phyloP scores from a whole-genome alignment of 305 asterid genomes.

The Fraxinus latifolia region DNA sequence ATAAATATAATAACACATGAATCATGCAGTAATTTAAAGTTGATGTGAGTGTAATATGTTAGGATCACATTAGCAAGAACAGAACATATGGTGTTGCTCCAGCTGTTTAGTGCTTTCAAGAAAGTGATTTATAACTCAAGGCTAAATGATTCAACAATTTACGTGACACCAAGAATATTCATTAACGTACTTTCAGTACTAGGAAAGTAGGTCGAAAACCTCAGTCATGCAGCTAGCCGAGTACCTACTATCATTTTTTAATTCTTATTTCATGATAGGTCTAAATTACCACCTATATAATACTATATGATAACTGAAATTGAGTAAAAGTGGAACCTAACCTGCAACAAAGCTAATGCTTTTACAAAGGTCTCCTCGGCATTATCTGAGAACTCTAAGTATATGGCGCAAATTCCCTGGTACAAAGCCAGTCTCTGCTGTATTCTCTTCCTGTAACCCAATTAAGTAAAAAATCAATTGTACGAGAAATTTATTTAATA shows the following conservation, averaged over 20 bases:
- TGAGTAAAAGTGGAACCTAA: constrained; percentile 23
- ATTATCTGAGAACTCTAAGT: constrained; percentile 79
- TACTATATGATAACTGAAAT: neutral
- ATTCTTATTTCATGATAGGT: constrained; percentile 3
- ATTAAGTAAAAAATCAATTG: neutral
- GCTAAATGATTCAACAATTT: neutral
- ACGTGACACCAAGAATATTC: neutral
- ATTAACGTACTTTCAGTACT: neutral
- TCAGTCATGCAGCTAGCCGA: neutral
- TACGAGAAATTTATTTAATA: neutral
- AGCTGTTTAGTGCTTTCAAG: neutral
- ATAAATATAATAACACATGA: neutral
- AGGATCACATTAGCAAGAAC: neutral
- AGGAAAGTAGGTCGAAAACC: neutral
- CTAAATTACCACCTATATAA: neutral
- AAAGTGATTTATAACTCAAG: neutral
- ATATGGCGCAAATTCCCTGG: constrained; percentile 88
- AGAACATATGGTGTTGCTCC: neutral
- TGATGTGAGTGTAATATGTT: neutral
- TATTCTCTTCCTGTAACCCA: constrained; percentile 71
- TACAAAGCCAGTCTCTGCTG: constrained; percentile 89
- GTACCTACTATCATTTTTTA: neutral
- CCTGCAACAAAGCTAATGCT: constrained; percentile 69
- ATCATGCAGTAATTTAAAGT: neutral
- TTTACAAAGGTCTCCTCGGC: constrained; percentile 75